Conservation (phyloP, 2,329 filamentous ascomycete genomes). For the Rachicladosporium sp. region DNA sequence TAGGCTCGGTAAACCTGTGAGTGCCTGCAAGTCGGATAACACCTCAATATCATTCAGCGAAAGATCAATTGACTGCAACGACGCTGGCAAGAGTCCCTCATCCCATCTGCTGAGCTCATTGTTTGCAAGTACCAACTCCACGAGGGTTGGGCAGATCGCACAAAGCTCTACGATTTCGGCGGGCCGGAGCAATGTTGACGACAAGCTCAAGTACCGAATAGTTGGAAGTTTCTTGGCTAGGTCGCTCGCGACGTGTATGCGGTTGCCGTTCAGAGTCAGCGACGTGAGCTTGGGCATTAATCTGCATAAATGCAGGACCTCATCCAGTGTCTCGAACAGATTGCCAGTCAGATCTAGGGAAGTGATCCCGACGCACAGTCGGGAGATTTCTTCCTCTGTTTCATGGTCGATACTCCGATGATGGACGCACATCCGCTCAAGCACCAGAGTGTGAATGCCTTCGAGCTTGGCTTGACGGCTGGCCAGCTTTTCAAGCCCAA, state of each 20-base stretch:
- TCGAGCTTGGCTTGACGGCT: slow-evolving; percentile 64
- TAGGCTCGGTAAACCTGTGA: slow-evolving; percentile 47
- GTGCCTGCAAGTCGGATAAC: slow-evolving; percentile 44
- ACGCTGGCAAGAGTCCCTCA: slow-evolving; percentile 31
- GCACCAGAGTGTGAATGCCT: slow-evolving; percentile 66
- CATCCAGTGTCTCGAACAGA: slow-evolving; percentile 54
- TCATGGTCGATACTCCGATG: slow-evolving; percentile 8
- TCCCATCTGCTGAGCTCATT: slow-evolving; percentile 26
- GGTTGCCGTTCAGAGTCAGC: slow-evolving; percentile 46
- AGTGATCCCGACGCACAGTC: slow-evolving; percentile 44
- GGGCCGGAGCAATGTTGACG: slow-evolving; percentile 34
- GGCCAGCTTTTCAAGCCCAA: slow-evolving; percentile 89
- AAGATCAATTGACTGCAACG: slow-evolving; percentile 52
- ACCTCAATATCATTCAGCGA: slow-evolving; percentile 59
- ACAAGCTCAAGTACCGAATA: slow-evolving; percentile 29
- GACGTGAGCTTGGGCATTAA: slow-evolving; percentile 51
- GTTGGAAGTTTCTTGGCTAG: neutral
- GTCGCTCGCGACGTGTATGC: slow-evolving; percentile 33
- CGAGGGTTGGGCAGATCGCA: slow-evolving; percentile 45
- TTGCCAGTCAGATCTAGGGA: slow-evolving; percentile 83
- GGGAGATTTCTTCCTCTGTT: slow-evolving; percentile 36
- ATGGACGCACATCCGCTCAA: slow-evolving; percentile 62
- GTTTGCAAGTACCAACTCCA: slow-evolving; percentile 34
- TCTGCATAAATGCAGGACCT: slow-evolving; percentile 58
- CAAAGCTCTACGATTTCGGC: slow-evolving; percentile 26